These are phyloP conservation scores for Luffa acutangula DNA, from an alignment of 306 rosid species.

Conservation along the genomic window DNA sequence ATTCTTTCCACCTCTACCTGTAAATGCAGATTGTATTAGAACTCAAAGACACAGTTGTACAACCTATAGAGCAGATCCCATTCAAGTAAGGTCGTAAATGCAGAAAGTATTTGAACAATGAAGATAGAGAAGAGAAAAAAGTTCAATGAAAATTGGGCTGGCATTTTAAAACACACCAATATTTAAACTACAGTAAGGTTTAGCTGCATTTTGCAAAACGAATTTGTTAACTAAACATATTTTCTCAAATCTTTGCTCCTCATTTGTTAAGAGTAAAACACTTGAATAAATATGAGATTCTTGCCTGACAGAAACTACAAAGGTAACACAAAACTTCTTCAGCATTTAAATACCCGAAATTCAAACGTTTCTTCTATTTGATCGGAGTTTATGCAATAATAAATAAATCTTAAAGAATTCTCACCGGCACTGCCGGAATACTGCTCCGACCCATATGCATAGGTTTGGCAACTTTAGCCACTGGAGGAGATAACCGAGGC, in stretches of 20 bases:
- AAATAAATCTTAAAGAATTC: slow-evolving; percentile 5
- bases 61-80: background rate
- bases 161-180: background rate
- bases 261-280: background rate
- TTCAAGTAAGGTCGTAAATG: slow-evolving; percentile 5
- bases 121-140: background rate
- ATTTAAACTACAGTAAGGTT: background rate
- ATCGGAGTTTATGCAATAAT: background rate
- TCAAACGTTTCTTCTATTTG: background rate
- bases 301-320: background rate
- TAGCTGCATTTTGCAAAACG: background rate
- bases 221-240: background rate
- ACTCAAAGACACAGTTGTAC: background rate
- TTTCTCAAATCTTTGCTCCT: background rate
- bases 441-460: slow-evolving; percentile 28
- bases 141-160: background rate
- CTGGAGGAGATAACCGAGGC: slow-evolving; percentile 68
- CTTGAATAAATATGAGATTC: background rate
- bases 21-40: background rate
- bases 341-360: background rate
- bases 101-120: background rate
- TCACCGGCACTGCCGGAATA: slow-evolving; percentile 49
- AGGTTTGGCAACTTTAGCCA: slow-evolving; percentile 41
- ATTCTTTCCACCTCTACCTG: slow-evolving; percentile 93
- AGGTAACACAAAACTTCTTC: background rate